Conservation (phyloP, 192 early-diverging fungal species). For the Umbelopsis ramanniana region DNA sequence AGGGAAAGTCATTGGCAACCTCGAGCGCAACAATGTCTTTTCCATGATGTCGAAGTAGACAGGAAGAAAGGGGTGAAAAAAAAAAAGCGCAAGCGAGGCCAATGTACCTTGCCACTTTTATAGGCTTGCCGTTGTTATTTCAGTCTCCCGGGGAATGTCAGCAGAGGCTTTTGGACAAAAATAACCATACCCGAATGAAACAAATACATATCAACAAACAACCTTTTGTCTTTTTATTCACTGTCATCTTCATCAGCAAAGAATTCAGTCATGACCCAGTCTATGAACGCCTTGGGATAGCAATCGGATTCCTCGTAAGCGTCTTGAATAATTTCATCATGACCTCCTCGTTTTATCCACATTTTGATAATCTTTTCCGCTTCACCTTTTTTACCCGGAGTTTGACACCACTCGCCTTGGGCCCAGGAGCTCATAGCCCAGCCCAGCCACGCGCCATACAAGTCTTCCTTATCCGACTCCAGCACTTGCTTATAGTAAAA, state of each 20-base stretch:
- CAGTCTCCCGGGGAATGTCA: not conserved
- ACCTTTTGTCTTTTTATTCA: not conserved
- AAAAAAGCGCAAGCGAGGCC: not conserved
- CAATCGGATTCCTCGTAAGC: constrained; percentile 32
- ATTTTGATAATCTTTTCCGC: constrained; percentile 69
- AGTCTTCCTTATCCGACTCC: constrained; percentile 44
- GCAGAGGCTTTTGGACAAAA: not conserved
- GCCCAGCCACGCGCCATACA: constrained; percentile 46
- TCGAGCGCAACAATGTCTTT: not conserved
- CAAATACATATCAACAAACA: not conserved
- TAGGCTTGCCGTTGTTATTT: not conserved
- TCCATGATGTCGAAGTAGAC: not conserved
- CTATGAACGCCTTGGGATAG: constrained; percentile 32
- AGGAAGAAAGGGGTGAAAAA: not conserved
- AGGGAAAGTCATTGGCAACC: not conserved
- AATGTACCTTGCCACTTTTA: not conserved
- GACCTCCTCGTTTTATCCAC: constrained; percentile 58
- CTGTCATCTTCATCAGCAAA: constrained; percentile 32
- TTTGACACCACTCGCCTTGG: constrained; percentile 51
- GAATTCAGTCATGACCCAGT: constrained; percentile 29
- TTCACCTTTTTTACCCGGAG: constrained; percentile 55
- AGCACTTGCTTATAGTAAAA: constrained; percentile 56
- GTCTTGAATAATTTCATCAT: constrained; percentile 25
- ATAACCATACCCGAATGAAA: not conserved
- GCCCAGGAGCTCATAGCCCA: constrained; percentile 51